Conservation (phyloP, 208 protist genomes). For the Angomonas deanei region DNA sequence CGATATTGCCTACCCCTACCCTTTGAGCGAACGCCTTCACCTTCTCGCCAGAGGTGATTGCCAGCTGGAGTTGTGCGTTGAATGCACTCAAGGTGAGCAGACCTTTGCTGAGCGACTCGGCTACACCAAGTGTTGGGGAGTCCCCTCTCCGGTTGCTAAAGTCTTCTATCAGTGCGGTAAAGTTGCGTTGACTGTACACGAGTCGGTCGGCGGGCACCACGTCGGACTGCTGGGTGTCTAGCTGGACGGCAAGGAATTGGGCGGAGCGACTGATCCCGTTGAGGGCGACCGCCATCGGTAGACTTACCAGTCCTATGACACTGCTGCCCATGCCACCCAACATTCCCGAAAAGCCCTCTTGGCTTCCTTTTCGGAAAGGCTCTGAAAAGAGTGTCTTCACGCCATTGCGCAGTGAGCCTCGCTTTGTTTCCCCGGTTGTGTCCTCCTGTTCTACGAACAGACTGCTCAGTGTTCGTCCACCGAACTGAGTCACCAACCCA, state of each 20-base stretch:
- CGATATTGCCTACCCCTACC: constrained; percentile 49
- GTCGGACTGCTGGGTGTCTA: neutral
- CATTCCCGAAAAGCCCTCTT: neutral
- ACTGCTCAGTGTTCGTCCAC: constrained; percentile 37
- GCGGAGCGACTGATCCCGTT: neutral
- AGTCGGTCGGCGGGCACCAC: too few species aligned
- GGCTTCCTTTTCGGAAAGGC: neutral
- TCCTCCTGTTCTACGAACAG: neutral
- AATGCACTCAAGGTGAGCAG: neutral
- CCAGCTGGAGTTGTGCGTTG: too few species aligned
- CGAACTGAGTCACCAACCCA: constrained; percentile 43
- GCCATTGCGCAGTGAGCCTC: neutral
- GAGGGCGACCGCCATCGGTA: neutral
- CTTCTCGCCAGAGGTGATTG: too few species aligned
- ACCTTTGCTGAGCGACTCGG: too few species aligned
- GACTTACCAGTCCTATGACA: neutral
- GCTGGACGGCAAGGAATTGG: neutral
- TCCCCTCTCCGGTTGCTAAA: too few species aligned
- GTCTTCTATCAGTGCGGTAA: too few species aligned
- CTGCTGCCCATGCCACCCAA: neutral
- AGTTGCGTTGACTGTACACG: too few species aligned
- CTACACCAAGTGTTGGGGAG: too few species aligned
- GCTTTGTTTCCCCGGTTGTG: neutral
- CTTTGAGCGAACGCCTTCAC: constrained; percentile 15
- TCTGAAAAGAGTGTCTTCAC: neutral